Percentiles rank a stretch among this genome's conserved stretches.
Conservation (phyloP, 257 asterid genomes). For the Verbascum thapsus region DNA sequence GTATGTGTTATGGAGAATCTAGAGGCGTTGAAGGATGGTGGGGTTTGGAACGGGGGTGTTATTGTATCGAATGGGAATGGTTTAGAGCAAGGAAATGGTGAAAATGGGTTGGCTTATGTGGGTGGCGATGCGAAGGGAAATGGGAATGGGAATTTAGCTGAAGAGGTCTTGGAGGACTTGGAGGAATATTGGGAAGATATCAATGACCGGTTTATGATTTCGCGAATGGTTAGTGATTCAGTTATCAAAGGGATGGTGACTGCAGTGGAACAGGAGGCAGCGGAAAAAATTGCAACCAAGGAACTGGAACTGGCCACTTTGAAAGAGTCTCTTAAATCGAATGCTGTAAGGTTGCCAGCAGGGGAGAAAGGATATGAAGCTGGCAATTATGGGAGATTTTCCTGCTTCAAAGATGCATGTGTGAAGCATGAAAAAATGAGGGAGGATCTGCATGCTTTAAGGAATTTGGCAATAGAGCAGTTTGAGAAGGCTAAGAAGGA, state of each 20-base stretch:
- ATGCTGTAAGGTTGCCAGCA: conserved; percentile 23
- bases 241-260: conserved; percentile 82
- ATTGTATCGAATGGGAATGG: conserved; percentile 32
- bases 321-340: conserved; percentile 42
- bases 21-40: conserved; percentile 36
- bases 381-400: conserved; percentile 24
- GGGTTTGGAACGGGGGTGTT: conserved; percentile 29
- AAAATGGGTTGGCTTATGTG: conserved; percentile 28
- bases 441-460: conserved; percentile 44
- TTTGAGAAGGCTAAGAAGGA: conserved; percentile 54
- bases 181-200: conserved; percentile 75
- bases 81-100: conserved; percentile 28
- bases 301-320: conserved; percentile 60
- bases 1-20: conserved; percentile 47
- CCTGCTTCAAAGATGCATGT: conserved; percentile 34
- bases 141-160: conserved; percentile 53
- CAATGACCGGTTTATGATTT: conserved; percentile 54
- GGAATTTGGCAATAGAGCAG: conserved; percentile 47
- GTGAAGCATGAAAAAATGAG: conserved; percentile 44
- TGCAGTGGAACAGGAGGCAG: conserved; percentile 81
- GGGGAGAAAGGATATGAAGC: conserved; percentile 17
- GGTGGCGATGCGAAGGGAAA: conserved; percentile 35
- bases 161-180: conserved; percentile 63
- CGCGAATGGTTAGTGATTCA: conserved; percentile 85
- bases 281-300: conserved; percentile 60